These are phyloP conservation scores for Pleurotus tuoliensis DNA, from an alignment of 768 basidiomycete species.

Conservation along the genomic window DNA sequence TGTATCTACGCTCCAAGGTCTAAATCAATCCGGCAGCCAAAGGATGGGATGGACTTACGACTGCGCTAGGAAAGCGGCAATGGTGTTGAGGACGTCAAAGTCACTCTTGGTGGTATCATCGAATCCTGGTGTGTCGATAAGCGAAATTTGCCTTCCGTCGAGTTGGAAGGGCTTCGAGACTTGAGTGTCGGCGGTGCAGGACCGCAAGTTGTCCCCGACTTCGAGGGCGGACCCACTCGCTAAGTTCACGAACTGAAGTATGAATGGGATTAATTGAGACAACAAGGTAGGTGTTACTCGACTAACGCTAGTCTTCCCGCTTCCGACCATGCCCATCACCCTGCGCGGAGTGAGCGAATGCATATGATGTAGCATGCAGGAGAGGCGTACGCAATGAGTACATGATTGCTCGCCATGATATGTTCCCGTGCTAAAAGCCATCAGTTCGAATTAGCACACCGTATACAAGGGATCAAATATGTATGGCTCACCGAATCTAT, in stretches of 20 bases:
- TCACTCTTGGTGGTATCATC: slow-evolving; percentile 32
- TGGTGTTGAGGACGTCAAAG: slow-evolving; percentile 28
- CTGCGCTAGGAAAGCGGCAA: slow-evolving; percentile 13
- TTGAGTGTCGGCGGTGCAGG: slow-evolving; percentile 30
- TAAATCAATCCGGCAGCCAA: not conserved
- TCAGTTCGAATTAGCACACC: too few species aligned
- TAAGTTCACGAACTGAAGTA: slow-evolving; percentile 28
- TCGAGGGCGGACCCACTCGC: slow-evolving; percentile 28
- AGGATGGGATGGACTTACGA: slow-evolving; percentile 7
- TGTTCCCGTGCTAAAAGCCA: too few species aligned
- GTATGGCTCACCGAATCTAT: too few species aligned
- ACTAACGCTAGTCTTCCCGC: slow-evolving; percentile 15
- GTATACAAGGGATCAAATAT: too few species aligned
- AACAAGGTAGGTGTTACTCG: not conserved
- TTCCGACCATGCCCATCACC: slow-evolving; percentile 17
- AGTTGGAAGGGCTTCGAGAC: slow-evolving; percentile 19
- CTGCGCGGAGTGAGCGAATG: not conserved
- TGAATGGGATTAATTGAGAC: not conserved
- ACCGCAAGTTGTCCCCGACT: slow-evolving; percentile 29
- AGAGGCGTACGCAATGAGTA: slow-evolving; percentile 10
- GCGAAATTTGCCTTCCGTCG: slow-evolving; percentile 21
- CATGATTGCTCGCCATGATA: not conserved
- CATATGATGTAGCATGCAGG: too few species aligned
- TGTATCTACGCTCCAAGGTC: slow-evolving; percentile 10
- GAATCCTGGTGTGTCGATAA: slow-evolving; percentile 41